Evolutionary conservation across 441 rosid species (phyloP).

Genomic region (Gossypium laxum): DNA sequence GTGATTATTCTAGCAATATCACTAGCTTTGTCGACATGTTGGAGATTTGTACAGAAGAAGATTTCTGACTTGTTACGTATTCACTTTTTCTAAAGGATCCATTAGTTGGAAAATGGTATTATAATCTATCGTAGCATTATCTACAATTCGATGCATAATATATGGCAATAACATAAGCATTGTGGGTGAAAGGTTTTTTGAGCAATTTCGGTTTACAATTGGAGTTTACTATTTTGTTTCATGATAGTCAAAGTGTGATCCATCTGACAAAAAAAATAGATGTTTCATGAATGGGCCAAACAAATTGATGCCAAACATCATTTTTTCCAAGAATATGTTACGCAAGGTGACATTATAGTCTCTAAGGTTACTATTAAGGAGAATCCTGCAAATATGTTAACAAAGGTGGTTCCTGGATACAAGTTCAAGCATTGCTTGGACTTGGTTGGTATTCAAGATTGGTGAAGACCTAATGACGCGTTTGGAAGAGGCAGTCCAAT

Average conservation of each 20-base stretch:
- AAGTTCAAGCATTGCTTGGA: not conserved
- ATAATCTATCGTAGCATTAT: too few relatives aligned
- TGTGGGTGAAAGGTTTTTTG: not conserved
- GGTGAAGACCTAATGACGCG: not conserved
- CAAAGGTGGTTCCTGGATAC: not conserved
- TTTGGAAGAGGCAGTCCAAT: not conserved
- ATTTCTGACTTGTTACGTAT: too few relatives aligned
- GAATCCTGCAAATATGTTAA: not conserved
- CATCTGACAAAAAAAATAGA: too few relatives aligned
- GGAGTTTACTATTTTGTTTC: not conserved
- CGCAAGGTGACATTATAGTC: not conserved
- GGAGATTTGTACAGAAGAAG: too few relatives aligned
- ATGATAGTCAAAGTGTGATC: not conserved
- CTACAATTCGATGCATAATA: too few relatives aligned
- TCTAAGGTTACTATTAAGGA: not conserved
- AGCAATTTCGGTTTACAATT: not conserved
- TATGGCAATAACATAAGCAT: too few relatives aligned
- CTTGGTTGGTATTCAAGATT: not conserved
- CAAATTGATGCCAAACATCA: not conserved
- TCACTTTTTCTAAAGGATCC: too few relatives aligned
- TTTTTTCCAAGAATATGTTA: not conserved
- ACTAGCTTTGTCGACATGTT: too few relatives aligned
- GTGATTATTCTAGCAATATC: too few relatives aligned
- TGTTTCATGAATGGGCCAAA: too few relatives aligned
- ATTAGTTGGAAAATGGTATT: too few relatives aligned